These are phyloP conservation scores for Fusarium bulbicola DNA, from an alignment of 2,329 filamentous ascomycete species.

Conservation along the genomic window DNA sequence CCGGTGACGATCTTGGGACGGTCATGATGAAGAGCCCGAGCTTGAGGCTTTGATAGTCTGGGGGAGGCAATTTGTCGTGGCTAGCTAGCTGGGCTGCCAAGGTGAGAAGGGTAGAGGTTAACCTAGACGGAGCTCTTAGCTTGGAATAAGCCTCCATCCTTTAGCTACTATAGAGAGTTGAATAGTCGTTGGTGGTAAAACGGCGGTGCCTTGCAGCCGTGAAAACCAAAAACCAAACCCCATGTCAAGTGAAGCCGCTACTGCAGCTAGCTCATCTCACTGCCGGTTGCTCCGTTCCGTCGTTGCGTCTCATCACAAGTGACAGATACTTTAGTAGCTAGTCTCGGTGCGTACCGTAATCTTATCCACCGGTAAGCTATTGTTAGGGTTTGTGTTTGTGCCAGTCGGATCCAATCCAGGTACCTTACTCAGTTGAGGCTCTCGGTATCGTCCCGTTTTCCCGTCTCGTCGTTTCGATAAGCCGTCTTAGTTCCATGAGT, in stretches of 20 bases:
- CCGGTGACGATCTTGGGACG: constrained; percentile 20
- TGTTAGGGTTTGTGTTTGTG: background rate
- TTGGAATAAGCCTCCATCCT: background rate
- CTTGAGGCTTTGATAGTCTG: constrained; percentile 2
- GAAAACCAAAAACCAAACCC: constrained; percentile 23
- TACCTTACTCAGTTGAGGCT: background rate
- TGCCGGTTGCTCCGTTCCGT: constrained; percentile 29
- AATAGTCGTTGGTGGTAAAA: constrained; percentile 3
- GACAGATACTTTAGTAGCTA: background rate
- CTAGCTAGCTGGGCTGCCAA: background rate
- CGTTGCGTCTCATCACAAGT: background rate
- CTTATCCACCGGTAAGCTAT: constrained; percentile 9
- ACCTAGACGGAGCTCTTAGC: background rate
- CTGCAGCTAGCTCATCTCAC: constrained; percentile 3
- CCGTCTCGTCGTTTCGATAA: background rate
- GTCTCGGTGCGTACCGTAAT: background rate
- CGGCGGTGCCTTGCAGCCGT: constrained; percentile 33
- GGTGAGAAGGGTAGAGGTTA: background rate
- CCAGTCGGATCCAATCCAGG: constrained; percentile 12
- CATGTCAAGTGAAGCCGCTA: constrained; percentile 15
- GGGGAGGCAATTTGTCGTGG: background rate
- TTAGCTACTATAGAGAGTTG: background rate
- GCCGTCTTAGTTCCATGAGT: background rate
- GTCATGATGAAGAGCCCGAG: constrained; percentile 4
- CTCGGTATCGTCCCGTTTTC: background rate